Conservation (phyloP, 805 yeast genomes). For the Candida insectorum region DNA sequence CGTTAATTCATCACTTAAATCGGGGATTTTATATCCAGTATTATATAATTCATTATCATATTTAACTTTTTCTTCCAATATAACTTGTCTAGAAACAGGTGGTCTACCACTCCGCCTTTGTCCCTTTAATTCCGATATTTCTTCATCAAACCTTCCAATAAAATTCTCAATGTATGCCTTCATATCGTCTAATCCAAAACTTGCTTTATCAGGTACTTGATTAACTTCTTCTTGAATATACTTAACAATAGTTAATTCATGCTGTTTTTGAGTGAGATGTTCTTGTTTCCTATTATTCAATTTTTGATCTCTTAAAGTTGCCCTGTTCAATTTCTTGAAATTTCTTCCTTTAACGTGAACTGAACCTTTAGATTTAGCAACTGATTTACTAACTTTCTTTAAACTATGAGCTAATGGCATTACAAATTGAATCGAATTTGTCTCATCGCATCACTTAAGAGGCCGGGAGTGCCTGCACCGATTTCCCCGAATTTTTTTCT, state of each 20-base stretch:
- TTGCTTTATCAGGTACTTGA: conserved; percentile 20
- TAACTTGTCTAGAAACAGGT: conserved; percentile 62
- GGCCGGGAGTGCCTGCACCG: conserved; percentile 2
- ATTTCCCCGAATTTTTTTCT: not conserved
- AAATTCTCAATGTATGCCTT: conserved; percentile 57
- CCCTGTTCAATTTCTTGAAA: conserved; percentile 77
- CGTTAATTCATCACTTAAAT: conserved; percentile 56
- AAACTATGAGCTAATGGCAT: conserved; percentile 74
- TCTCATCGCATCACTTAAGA: conserved; percentile 5
- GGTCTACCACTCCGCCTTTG: conserved; percentile 90
- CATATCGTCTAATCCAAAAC: conserved; percentile 56
- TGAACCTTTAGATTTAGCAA: conserved; percentile 51
- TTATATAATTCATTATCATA: conserved; percentile 59
- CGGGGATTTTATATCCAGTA: conserved; percentile 73
- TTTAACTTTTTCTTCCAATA: conserved; percentile 58
- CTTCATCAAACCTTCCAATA: conserved; percentile 72
- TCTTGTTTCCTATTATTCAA: conserved; percentile 56
- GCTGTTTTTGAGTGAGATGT: conserved; percentile 55
- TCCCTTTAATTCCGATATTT: conserved; percentile 55
- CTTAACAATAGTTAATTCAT: conserved; percentile 59
- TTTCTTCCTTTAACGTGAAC: conserved; percentile 89
- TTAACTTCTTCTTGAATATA: conserved; percentile 38
- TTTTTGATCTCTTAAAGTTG: conserved; percentile 80
- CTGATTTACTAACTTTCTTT: conserved; percentile 58
- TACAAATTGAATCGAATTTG: not conserved